phyloP scores from a whole-genome alignment of 2,329 filamentous ascomycete species.

The Chalara sp. region DNA sequence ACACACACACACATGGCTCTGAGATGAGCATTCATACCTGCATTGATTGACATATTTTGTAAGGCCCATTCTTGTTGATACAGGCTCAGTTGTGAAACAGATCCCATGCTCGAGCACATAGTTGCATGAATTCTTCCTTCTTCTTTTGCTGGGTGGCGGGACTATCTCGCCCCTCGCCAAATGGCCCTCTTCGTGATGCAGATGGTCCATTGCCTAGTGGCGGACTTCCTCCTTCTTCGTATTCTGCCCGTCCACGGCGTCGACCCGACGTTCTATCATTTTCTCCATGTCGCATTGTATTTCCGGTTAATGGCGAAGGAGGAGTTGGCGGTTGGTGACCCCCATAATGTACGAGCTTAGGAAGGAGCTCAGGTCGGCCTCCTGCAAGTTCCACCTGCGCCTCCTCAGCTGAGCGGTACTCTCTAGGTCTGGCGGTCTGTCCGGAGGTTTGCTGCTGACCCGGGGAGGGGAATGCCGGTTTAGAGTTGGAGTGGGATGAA shows the following conservation, averaged over 20 bases:
- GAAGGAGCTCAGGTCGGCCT: constrained; percentile 85
- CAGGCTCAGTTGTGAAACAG: constrained; percentile 76
- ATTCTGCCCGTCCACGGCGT: constrained; percentile 79
- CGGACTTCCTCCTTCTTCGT: constrained; percentile 85
- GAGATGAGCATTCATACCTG: too few species aligned
- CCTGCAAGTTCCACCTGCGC: constrained; percentile 85
- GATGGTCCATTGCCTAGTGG: constrained; percentile 71
- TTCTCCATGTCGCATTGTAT: constrained; percentile 22
- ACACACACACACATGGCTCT: too few species aligned
- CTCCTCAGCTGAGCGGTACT: constrained; percentile 94
- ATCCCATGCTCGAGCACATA: constrained; percentile 92
- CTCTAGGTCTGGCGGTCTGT: constrained; percentile 59
- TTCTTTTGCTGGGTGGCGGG: constrained; percentile 79
- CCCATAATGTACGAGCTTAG: constrained; percentile 91
- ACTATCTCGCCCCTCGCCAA: constrained; percentile 75
- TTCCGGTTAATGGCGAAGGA: constrained; percentile 40
- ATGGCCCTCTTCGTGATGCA: constrained; percentile 57
- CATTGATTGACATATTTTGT: too few species aligned
- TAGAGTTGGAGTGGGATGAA: constrained; percentile 55
- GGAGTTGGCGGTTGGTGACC: constrained; percentile 91
- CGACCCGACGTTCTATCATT: constrained; percentile 48
- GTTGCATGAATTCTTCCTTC: constrained; percentile 82
- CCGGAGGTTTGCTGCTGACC: constrained; percentile 55
- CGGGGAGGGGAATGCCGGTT: constrained; percentile 70
- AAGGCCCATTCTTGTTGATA: too few species aligned